Conservation (phyloP, 2,329 filamentous ascomycete species). For the Hortaea sp. region DNA sequence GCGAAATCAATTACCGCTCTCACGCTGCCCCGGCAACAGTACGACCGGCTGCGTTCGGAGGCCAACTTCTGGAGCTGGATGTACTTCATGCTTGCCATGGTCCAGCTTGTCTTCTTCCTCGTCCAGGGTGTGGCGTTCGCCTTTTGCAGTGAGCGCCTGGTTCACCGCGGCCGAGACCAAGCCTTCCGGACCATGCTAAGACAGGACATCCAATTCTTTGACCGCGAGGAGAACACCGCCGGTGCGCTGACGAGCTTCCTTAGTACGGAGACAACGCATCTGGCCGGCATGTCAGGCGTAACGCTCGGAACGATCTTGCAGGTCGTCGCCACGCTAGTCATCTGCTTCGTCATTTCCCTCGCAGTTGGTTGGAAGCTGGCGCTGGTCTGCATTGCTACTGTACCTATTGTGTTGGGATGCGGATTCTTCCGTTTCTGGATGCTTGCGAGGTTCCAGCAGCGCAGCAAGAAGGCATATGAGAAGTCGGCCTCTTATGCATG, state of each 20-base stretch:
- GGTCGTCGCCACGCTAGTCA: constrained; percentile 67
- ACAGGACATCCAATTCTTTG: constrained; percentile 89
- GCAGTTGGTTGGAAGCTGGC: constrained; percentile 80
- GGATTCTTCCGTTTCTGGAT: constrained; percentile 86
- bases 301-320: constrained; percentile 80
- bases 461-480: constrained; percentile 71
- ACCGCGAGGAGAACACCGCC: constrained; percentile 77
- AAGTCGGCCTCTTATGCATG: constrained; percentile 78
- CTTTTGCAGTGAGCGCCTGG: constrained; percentile 73
- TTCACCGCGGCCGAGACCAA: constrained; percentile 70
- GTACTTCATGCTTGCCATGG: constrained; percentile 74
- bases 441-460: constrained; percentile 66
- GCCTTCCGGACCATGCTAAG: constrained; percentile 82
- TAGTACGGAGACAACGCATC: constrained; percentile 78
- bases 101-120: constrained; percentile 59
- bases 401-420: constrained; percentile 67
- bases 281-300: constrained; percentile 77
- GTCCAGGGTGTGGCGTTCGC: constrained; percentile 67
- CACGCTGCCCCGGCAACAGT: constrained; percentile 47
- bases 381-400: constrained; percentile 67
- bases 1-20: constrained; percentile 75
- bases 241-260: constrained; percentile 83
- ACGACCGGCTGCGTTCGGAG: constrained; percentile 51
- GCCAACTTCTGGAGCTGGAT: constrained; percentile 81
- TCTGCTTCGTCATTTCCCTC: constrained; percentile 60